Conservation (phyloP, 371 early-diverging fungal genomes). For the Gilbertella persicaria region DNA sequence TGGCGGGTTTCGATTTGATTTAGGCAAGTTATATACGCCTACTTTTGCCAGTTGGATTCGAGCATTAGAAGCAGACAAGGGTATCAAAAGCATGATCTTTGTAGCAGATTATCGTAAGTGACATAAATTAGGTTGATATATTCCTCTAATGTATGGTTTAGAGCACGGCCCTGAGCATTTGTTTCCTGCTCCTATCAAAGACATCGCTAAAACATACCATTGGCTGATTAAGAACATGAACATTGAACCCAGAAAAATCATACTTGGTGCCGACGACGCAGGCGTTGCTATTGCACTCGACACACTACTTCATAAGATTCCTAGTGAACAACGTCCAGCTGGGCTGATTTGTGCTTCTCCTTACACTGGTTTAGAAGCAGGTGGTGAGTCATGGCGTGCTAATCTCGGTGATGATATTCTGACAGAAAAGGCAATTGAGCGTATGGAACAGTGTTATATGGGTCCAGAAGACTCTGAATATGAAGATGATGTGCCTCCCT, state of each 20-base stretch:
- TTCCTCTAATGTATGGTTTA: neutral
- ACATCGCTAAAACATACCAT: constrained; percentile 28
- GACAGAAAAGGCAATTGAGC: constrained; percentile 29
- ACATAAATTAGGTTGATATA: neutral
- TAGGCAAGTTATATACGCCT: constrained; percentile 31
- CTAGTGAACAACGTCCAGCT: constrained; percentile 19
- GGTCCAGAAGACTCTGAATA: constrained; percentile 18
- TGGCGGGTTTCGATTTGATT: constrained; percentile 44
- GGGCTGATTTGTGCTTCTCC: constrained; percentile 44
- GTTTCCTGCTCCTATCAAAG: constrained; percentile 38
- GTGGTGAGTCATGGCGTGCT: constrained; percentile 40
- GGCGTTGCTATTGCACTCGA: constrained; percentile 42
- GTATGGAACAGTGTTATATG: constrained; percentile 43
- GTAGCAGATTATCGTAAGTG: constrained; percentile 40
- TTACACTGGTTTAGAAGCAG: constrained; percentile 47
- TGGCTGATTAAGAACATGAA: constrained; percentile 31
- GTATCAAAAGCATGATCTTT: constrained; percentile 38
- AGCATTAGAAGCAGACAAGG: constrained; percentile 40
- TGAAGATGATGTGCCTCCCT: constrained; percentile 13
- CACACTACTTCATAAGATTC: constrained; percentile 26
- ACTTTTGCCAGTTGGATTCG: constrained; percentile 40
- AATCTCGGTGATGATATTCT: constrained; percentile 36
- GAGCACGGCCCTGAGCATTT: constrained; percentile 31
- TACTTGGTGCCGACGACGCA: constrained; percentile 39
- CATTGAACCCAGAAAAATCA: constrained; percentile 23